phyloP scores from a whole-genome alignment of 2,329 filamentous ascomycete species.

The Arachnopeziza araneosa region DNA sequence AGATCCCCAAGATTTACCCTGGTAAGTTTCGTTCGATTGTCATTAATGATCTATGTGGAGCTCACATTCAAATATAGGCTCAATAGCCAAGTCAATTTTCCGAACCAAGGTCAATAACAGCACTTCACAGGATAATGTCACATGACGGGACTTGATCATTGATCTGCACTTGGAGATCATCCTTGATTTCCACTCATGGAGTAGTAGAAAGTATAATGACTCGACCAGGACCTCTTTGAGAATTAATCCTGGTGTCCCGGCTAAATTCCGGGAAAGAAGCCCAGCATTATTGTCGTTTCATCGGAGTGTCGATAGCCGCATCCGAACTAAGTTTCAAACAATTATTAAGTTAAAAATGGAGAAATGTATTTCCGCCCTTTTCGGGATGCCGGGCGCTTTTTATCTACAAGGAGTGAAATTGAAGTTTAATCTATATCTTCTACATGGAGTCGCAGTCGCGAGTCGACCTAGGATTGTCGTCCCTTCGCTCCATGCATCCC shows the following conservation, averaged over 20 bases:
- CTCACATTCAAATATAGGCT: not conserved
- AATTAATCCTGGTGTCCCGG: not conserved
- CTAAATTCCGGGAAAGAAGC: not conserved
- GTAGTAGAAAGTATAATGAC: not conserved
- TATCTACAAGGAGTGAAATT: not conserved
- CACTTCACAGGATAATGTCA: not conserved
- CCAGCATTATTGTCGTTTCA: not conserved
- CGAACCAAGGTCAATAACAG: not conserved
- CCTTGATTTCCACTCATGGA: not conserved
- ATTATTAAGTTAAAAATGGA: not conserved
- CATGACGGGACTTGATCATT: not conserved
- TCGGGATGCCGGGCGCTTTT: not conserved
- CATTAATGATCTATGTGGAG: not conserved
- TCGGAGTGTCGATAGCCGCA: not conserved
- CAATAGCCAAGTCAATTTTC: not conserved
- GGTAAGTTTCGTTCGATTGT: not conserved
- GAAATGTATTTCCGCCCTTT: not conserved
- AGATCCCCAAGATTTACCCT: conserved; percentile 1
- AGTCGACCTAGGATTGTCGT: conserved; percentile 9
- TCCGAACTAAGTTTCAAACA: not conserved
- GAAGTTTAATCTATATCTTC: not conserved
- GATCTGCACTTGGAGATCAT: not conserved
- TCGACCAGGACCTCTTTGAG: not conserved
- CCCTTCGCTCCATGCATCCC: conserved; percentile 10
- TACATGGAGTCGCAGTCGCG: not conserved